These are phyloP conservation scores for Fistulinella cinereoalba DNA, from an alignment of 1,284 basidiomycete species.

Conservation along the genomic window DNA sequence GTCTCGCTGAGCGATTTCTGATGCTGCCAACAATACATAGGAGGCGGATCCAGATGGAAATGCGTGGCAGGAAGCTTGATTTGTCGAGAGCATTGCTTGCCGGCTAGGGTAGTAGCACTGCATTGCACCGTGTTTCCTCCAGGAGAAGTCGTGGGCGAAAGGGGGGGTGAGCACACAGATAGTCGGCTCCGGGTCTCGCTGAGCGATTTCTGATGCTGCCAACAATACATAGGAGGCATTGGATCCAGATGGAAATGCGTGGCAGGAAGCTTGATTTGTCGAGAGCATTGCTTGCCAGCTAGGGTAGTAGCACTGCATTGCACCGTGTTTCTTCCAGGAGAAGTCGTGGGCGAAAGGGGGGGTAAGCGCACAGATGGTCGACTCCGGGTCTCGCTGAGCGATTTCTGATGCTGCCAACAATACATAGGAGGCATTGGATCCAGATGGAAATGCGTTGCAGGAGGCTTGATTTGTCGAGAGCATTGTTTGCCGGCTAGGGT, in stretches of 20 bases:
- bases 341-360: slow-evolving; percentile 32
- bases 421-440: slow-evolving; percentile 45
- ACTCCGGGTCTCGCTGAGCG: slow-evolving; percentile 7
- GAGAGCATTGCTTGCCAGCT: slow-evolving; percentile 58
- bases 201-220: slow-evolving; percentile 58
- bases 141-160: slow-evolving; percentile 28
- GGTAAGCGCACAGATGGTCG: slow-evolving; percentile 32
- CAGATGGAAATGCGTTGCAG: slow-evolving; percentile 39
- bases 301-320: slow-evolving; percentile 69
- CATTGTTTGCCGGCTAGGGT: slow-evolving; percentile 68
- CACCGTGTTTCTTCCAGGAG: slow-evolving; percentile 30
- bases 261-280: slow-evolving; percentile 52
- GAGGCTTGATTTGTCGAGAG: slow-evolving; percentile 54
- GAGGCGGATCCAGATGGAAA: slow-evolving; percentile 35
- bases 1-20: slow-evolving; percentile 35
- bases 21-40: slow-evolving; percentile 68
- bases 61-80: slow-evolving; percentile 52
- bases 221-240: slow-evolving; percentile 53
- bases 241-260: slow-evolving; percentile 39
- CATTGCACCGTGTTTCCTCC: slow-evolving; percentile 47
- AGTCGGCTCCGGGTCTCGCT: slow-evolving; percentile 16
- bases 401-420: slow-evolving; percentile 66
- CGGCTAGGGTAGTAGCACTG: slow-evolving; percentile 61
- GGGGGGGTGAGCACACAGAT: slow-evolving; percentile 34
- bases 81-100: slow-evolving; percentile 58